Base-by-base conservation (phyloP, 2,329 filamentous ascomycete species). In the Bertia moriformis region DNA sequence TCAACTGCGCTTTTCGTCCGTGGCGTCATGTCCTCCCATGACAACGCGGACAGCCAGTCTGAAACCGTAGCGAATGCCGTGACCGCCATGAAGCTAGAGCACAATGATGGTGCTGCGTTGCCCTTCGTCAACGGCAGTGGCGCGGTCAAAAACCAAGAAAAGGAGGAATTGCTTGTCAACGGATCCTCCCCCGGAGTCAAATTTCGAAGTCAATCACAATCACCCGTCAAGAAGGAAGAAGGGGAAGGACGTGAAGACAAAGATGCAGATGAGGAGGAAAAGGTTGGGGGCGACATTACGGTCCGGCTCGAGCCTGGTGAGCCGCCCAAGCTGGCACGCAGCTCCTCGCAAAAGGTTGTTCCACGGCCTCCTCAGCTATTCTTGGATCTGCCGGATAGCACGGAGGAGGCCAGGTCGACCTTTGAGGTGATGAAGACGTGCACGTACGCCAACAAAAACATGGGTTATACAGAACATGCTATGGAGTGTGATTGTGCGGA, bases 401-500 rank as follows among this genome's bases (percentile, higher is more conserved):
- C 86, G 3, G 61, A 66, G 24, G 83, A 91, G 49, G 83, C 91
- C 3, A 78, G 73, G 48, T 63, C 68, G 18, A 74, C 75, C 13
- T 98, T 98, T 50, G 74, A 85, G 47, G 67, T 89, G 39, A 87
- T 98, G 45, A 65, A 78, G 39, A 75, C 85, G 49, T 96, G 89
- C 58, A 80, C 83, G 22, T 98, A 98, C 60, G 86, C 84, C 40
- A 86, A 87, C 47, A 95, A 93, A 58, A 76, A 83, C 48, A 78
- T 96, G 62, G 91, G 91, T 39, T 82, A 81, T 46, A 93, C 91
- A 18, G 89, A 95, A 52, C 83, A 88, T 59, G 66, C 84, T 43
- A 69, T 96, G 58, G 91, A 95, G 59, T 98, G 91, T 61, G 91
- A 98, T 57, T 98, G 91, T 61, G 69, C 73, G 48, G 85, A 93